A percentile compares a stretch with the other conserved stretches of the same genome.
Conservation (phyloP, 192 early-diverging fungal genomes). For the Kappamyces sp. region DNA sequence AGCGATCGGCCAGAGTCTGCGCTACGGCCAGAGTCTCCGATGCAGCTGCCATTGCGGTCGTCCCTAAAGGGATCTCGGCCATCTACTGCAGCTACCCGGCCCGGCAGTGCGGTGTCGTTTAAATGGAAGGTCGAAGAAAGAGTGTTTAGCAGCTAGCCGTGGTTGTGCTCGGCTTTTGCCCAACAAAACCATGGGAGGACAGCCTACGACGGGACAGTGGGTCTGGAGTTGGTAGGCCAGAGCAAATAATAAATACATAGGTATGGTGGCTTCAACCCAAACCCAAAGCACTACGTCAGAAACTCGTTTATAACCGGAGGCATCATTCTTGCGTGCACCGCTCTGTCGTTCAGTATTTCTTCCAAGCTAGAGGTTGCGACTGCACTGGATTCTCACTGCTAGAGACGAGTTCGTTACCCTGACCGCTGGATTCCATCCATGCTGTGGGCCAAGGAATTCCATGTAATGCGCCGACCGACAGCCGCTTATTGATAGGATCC, state of each 20-base stretch:
- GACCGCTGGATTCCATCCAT: constrained; percentile 51
- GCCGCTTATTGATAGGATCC: constrained; percentile 31
- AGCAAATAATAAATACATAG: not conserved
- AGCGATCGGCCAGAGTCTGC: too few relatives aligned
- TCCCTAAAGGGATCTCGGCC: too few relatives aligned
- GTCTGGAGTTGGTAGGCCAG: constrained; percentile 12
- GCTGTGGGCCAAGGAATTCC: constrained; percentile 51
- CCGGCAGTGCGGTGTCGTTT: too few relatives aligned
- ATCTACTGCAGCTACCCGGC: too few relatives aligned
- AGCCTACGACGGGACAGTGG: too few relatives aligned
- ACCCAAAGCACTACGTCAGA: constrained; percentile 27
- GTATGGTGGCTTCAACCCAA: constrained; percentile 39
- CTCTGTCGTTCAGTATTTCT: constrained; percentile 27
- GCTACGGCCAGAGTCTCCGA: too few relatives aligned
- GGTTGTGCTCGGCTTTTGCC: too few relatives aligned
- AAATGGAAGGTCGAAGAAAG: too few relatives aligned
- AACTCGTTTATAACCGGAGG: constrained; percentile 34
- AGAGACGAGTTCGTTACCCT: constrained; percentile 42
- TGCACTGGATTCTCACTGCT: constrained; percentile 17
- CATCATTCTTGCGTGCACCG: constrained; percentile 22
- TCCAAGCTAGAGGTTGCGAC: constrained; percentile 33
- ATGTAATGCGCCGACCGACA: constrained; percentile 25
- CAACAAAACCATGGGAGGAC: too few relatives aligned
- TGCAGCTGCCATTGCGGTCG: too few relatives aligned
- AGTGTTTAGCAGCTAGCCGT: too few relatives aligned